Percentiles rank a stretch among this genome's conserved stretches.
Evolutionary conservation across 2,329 filamentous ascomycete species (phyloP).

Genomic region (Remersonia thermophila): DNA sequence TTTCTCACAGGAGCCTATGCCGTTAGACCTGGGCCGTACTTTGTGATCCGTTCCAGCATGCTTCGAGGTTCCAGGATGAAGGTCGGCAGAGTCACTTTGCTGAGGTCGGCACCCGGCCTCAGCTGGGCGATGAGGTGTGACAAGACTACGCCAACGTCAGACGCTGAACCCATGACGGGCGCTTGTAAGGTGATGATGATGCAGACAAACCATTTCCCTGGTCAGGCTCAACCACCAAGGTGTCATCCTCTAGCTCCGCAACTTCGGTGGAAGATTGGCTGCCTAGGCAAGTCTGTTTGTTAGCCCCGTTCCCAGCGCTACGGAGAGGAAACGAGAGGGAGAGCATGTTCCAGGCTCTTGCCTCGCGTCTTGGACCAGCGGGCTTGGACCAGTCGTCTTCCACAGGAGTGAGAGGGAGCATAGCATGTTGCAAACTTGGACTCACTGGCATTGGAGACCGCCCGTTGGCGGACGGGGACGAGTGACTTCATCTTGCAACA

Average conservation of each 20-base stretch:
- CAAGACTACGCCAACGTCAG: slow-evolving; percentile 50
- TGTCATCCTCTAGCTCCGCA: slow-evolving; percentile 52
- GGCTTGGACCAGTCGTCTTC: slow-evolving; percentile 7
- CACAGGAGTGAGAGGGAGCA: too few relatives aligned
- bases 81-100: slow-evolving; percentile 85
- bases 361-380: slow-evolving; percentile 10
- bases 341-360: slow-evolving; percentile 7
- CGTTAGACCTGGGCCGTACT: slow-evolving; percentile 40
- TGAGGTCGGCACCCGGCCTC: slow-evolving; percentile 87
- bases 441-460: slow-evolving; percentile 26
- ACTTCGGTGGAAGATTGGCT: slow-evolving; percentile 48
- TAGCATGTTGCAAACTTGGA: slow-evolving; percentile 2
- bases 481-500: slow-evolving; percentile 19
- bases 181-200: not conserved
- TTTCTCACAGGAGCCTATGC: slow-evolving; percentile 22
- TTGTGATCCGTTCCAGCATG: slow-evolving; percentile 97
- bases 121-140: slow-evolving; percentile 96
- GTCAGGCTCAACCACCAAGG: slow-evolving; percentile 74
- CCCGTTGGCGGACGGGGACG: slow-evolving; percentile 22
- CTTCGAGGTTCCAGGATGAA: slow-evolving; percentile 96
- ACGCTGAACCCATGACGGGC: slow-evolving; percentile 1
- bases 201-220: slow-evolving; percentile 73
- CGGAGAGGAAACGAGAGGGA: too few relatives aligned
- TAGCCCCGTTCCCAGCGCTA: not conserved
- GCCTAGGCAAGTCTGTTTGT: slow-evolving; percentile 32